Conservation (phyloP, 106 monocot species). For the Platanthera guangdongensis region DNA sequence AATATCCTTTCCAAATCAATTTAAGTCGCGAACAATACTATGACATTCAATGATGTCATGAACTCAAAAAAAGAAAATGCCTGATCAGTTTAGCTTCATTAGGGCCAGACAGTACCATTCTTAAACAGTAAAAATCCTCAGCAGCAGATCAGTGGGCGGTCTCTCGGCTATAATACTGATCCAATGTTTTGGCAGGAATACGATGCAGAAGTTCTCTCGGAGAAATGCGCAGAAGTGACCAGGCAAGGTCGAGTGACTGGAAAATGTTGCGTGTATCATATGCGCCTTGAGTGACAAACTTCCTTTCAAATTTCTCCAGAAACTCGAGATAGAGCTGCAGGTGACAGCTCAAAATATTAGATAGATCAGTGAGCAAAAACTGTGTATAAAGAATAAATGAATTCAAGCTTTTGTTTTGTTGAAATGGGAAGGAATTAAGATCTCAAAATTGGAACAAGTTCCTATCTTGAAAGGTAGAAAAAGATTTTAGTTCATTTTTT, state of each 20-base stretch:
- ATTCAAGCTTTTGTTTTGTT: too few relatives aligned
- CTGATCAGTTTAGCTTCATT: too few relatives aligned
- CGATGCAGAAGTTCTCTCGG: conserved; percentile 95
- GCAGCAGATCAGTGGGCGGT: conserved; percentile 30
- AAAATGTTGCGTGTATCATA: conserved; percentile 96
- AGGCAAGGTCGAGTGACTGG: conserved; percentile 88
- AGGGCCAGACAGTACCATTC: too few relatives aligned
- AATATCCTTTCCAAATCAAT: neutral
- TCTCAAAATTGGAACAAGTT: too few relatives aligned
- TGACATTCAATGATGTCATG: neutral
- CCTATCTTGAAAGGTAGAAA: too few relatives aligned
- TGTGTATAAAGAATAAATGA: neutral
- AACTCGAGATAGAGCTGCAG: conserved; percentile 94
- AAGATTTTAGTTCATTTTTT: neutral
- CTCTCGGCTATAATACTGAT: conserved; percentile 77
- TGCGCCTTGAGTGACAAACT: conserved; percentile 86
- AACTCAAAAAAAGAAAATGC: neutral
- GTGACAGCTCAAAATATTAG: neutral
- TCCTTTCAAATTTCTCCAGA: conserved; percentile 91
- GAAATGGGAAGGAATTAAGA: too few relatives aligned
- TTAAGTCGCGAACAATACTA: neutral
- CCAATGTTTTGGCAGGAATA: conserved; percentile 95
- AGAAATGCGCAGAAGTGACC: conserved; percentile 95
- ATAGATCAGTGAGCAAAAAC: neutral
- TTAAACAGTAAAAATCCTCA: neutral